Evolutionary conservation across 805 yeast genomes (phyloP).

Genomic region (Kuraishia borneana): DNA sequence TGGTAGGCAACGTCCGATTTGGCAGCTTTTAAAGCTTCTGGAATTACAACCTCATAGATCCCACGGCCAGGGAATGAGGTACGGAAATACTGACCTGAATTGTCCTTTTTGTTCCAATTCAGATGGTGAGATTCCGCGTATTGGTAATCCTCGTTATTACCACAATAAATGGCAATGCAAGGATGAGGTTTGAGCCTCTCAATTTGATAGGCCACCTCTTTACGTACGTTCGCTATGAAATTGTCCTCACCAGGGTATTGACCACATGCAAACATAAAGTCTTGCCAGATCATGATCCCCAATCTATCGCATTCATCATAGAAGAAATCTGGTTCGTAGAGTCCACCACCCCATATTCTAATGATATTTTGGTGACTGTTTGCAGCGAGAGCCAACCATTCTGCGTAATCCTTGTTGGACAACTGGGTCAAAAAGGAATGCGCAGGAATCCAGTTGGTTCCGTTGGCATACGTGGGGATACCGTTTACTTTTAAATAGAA

Average conservation of each 20-base stretch:
- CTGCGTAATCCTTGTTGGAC: constrained; percentile 21
- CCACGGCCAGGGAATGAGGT: constrained; percentile 31
- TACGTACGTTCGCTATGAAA: constrained; percentile 21
- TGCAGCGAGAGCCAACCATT: constrained; percentile 22
- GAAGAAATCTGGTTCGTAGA: constrained; percentile 28
- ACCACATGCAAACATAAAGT: constrained; percentile 49
- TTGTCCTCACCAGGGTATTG: constrained; percentile 32
- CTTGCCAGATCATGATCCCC: constrained; percentile 43
- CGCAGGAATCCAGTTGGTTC: constrained; percentile 40
- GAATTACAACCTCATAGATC: constrained; percentile 27
- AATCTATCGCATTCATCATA: constrained; percentile 30
- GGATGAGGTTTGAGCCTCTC: constrained; percentile 28
- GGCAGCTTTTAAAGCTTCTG: constrained; percentile 15
- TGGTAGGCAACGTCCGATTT: constrained; percentile 23
- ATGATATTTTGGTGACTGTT: constrained; percentile 33
- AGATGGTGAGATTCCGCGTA: constrained; percentile 25
- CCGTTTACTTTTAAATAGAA: constrained; percentile 32
- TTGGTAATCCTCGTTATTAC: constrained; percentile 38
- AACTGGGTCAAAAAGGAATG: constrained; percentile 26
- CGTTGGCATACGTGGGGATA: constrained; percentile 24
- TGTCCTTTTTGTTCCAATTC: constrained; percentile 17
- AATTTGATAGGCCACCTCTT: constrained; percentile 28
- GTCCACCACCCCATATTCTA: constrained; percentile 41
- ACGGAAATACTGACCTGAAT: constrained; percentile 17
- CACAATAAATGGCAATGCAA: constrained; percentile 27